Conservation (phyloP, 1,284 basidiomycete genomes). For the Trichosporon inkin region DNA sequence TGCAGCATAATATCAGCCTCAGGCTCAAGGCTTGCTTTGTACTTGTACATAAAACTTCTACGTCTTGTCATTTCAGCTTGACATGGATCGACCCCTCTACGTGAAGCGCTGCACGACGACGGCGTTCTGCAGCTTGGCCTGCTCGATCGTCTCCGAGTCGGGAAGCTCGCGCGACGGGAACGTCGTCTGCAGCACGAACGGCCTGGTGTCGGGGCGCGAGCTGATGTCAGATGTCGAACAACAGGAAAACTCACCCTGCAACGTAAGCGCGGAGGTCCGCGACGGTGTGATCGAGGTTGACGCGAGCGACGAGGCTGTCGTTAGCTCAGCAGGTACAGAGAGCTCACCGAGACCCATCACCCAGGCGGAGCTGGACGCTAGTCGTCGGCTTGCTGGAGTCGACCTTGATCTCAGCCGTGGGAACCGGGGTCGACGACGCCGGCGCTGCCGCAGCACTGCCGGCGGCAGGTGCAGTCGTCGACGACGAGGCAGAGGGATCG, state of each 20-base stretch:
- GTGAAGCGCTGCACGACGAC: conserved; percentile 75
- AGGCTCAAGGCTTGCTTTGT: too few species aligned
- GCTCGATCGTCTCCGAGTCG: conserved; percentile 66
- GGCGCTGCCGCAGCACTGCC: conserved; percentile 19
- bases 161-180: conserved; percentile 76
- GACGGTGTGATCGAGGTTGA: conserved; percentile 91
- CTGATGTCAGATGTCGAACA: conserved; percentile 49
- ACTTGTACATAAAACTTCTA: too few species aligned
- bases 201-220: conserved; percentile 67
- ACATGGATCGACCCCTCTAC: too few species aligned
- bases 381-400: conserved; percentile 68
- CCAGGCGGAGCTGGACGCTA: conserved; percentile 80
- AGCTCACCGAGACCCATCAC: conserved; percentile 67
- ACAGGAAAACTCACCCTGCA: conserved; percentile 63
- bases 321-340: not conserved
- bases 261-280: conserved; percentile 81
- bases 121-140: conserved; percentile 70
- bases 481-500: conserved; percentile 1
- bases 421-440: conserved; percentile 26
- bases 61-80: too few species aligned
- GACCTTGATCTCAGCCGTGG: conserved; percentile 40
- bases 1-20: too few species aligned
- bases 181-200: conserved; percentile 75
- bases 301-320: conserved; percentile 51
- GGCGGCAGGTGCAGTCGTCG: conserved; percentile 36